Evolutionary conservation across 345 rosid genomes (phyloP).

Genomic region (Hirschfeldia incana): DNA sequence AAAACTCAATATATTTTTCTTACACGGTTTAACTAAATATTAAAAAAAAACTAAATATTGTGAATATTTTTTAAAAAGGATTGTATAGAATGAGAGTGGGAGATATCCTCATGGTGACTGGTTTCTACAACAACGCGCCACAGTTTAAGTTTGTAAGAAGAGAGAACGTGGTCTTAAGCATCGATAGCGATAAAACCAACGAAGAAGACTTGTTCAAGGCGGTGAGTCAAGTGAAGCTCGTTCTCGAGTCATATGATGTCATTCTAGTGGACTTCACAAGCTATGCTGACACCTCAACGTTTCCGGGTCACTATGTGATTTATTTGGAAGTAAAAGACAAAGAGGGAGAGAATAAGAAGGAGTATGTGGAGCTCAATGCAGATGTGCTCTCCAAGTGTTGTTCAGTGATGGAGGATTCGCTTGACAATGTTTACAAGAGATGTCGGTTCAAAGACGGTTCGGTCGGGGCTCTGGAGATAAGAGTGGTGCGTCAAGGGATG

Average conservation of each 20-base stretch:
- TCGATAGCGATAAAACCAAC: slow-evolving; percentile 85
- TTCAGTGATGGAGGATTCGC: slow-evolving; percentile 58
- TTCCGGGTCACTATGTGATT: slow-evolving; percentile 86
- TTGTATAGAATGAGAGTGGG: slow-evolving; percentile 82
- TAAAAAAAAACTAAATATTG: slow-evolving; percentile 6
- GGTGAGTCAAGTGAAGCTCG: slow-evolving; percentile 51
- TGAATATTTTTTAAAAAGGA: slow-evolving; percentile 44
- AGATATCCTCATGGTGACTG: slow-evolving; percentile 77
- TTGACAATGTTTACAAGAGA: slow-evolving; percentile 73
- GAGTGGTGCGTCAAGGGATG: slow-evolving; percentile 66
- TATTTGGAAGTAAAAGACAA: slow-evolving; percentile 59
- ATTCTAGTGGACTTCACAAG: slow-evolving; percentile 68
- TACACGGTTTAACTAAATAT: neutral
- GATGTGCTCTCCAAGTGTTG: slow-evolving; percentile 68
- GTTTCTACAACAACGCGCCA: slow-evolving; percentile 83
- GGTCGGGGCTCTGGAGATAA: slow-evolving; percentile 75
- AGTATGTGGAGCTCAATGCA: slow-evolving; percentile 24
- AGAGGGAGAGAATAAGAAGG: neutral
- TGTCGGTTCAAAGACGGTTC: slow-evolving; percentile 69
- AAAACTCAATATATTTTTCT: neutral
- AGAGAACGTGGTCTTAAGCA: slow-evolving; percentile 74
- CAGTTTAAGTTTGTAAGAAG: slow-evolving; percentile 76
- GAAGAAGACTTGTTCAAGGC: slow-evolving; percentile 85
- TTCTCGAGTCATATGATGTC: slow-evolving; percentile 56
- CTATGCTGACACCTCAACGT: slow-evolving; percentile 62